Evolutionary conservation across 805 yeast genomes (phyloP).

Genomic region (Lipomyces mesembrius): DNA sequence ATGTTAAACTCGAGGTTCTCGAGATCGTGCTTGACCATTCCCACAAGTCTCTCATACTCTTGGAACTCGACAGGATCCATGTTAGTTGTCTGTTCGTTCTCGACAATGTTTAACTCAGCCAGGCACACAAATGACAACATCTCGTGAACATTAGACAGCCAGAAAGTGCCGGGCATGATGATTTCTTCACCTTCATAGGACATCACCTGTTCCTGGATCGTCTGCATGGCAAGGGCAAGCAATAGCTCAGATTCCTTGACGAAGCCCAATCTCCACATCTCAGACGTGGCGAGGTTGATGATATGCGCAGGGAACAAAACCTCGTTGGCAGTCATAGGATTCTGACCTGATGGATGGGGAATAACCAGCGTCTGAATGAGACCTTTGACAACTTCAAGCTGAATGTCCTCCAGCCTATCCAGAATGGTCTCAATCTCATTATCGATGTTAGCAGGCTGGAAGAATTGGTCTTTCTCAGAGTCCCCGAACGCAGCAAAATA

Average conservation of each 20-base stretch:
- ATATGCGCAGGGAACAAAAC: constrained; percentile 96
- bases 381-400: constrained; percentile 84
- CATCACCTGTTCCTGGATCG: constrained; percentile 82
- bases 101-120: constrained; percentile 89
- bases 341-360: constrained; percentile 84
- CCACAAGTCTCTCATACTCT: constrained; percentile 85
- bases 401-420: constrained; percentile 52
- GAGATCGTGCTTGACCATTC: constrained; percentile 90
- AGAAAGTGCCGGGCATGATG: constrained; percentile 91
- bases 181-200: constrained; percentile 83
- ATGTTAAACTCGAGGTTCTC: constrained; percentile 91
- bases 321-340: constrained; percentile 82
- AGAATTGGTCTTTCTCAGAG: constrained; percentile 27
- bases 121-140: constrained; percentile 90
- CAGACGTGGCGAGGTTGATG: constrained; percentile 86
- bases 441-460: constrained; percentile 39
- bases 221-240: constrained; percentile 83
- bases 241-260: constrained; percentile 90
- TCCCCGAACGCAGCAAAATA: constrained; percentile 35
- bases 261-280: constrained; percentile 97
- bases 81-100: constrained; percentile 77
- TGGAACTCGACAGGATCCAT: constrained; percentile 89
- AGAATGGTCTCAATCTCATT: constrained; percentile 44
- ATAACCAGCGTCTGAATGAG: constrained; percentile 80
- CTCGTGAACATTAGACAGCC: constrained; percentile 97